Percentiles rank a stretch among this genome's conserved stretches.
Evolutionary conservation across 2,329 filamentous ascomycete species (phyloP).

Genomic region (Knoxdaviesia capensis): DNA sequence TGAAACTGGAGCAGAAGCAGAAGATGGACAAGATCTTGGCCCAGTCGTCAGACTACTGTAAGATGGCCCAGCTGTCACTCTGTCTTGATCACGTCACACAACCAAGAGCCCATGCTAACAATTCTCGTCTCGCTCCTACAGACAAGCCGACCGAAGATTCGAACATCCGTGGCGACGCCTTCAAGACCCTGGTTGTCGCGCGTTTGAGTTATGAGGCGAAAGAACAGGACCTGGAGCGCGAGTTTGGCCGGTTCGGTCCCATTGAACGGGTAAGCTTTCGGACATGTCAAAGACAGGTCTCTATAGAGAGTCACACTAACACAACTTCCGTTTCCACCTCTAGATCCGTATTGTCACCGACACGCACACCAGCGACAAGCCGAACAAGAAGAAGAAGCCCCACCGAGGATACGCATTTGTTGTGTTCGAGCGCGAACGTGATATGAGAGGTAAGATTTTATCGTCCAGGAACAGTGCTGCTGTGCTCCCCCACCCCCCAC

Average conservation of each 20-base stretch:
- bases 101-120: no score
- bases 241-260: slow-evolving; percentile 82
- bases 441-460: slow-evolving; percentile 78
- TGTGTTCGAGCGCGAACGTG: slow-evolving; percentile 89
- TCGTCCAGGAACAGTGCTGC: background rate
- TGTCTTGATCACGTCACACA: no score
- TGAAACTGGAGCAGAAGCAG: slow-evolving; percentile 61
- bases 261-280: slow-evolving; percentile 59
- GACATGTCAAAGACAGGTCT: background rate
- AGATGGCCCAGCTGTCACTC: slow-evolving; percentile 2
- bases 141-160: slow-evolving; percentile 52
- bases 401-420: slow-evolving; percentile 91
- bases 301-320: slow-evolving; percentile 5
- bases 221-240: slow-evolving; percentile 75
- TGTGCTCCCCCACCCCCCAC: slow-evolving; percentile 14
- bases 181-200: slow-evolving; percentile 84
- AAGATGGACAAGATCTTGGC: slow-evolving; percentile 40
- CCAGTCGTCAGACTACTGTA: slow-evolving; percentile 28
- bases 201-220: slow-evolving; percentile 78
- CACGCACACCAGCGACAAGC: slow-evolving; percentile 45
- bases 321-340: background rate
- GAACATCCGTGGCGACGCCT: slow-evolving; percentile 81
- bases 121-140: no score
- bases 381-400: slow-evolving; percentile 60
- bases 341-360: slow-evolving; percentile 80